Percentiles rank a stretch among this genome's conserved stretches.
Conservation (phyloP, 202 grass and related monocot genomes). For the Bolboschoenoplectus hybrid region DNA sequence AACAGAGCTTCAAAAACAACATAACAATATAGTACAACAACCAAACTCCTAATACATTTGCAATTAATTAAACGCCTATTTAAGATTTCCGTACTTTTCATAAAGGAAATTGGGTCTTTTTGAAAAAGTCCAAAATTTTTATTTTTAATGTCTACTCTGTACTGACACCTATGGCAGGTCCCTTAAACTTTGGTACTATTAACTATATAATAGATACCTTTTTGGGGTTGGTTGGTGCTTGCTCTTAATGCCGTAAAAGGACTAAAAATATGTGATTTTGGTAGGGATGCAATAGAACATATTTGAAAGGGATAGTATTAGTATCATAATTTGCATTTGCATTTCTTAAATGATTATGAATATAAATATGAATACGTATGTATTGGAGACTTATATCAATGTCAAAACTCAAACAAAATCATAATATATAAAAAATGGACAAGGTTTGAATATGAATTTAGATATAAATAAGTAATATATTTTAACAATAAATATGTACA, state of each 20-base stretch:
- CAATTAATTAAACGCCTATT: background rate
- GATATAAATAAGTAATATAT: background rate
- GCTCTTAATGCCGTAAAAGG: too few relatives aligned
- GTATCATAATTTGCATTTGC: background rate
- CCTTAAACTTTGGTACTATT: background rate
- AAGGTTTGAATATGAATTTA: too few relatives aligned
- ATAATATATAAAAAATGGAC: background rate
- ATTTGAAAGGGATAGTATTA: too few relatives aligned
- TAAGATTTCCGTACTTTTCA: background rate
- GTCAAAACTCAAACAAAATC: background rate
- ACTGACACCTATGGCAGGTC: background rate
- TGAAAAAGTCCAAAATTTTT: background rate
- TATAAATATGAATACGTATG: background rate
- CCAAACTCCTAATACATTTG: background rate
- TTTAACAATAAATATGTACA: background rate
- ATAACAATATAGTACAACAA: slow-evolving; percentile 23
- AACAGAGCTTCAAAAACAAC: background rate
- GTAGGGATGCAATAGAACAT: too few relatives aligned
- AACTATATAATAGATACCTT: background rate
- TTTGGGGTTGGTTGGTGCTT: background rate
- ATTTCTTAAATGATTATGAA: background rate
- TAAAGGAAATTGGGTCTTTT: background rate
- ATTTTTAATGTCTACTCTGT: background rate
- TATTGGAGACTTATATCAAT: background rate
- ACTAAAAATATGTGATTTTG: too few relatives aligned